Conservation (phyloP, 108 stramenopile species). For the Chaetoceros muelleri region DNA sequence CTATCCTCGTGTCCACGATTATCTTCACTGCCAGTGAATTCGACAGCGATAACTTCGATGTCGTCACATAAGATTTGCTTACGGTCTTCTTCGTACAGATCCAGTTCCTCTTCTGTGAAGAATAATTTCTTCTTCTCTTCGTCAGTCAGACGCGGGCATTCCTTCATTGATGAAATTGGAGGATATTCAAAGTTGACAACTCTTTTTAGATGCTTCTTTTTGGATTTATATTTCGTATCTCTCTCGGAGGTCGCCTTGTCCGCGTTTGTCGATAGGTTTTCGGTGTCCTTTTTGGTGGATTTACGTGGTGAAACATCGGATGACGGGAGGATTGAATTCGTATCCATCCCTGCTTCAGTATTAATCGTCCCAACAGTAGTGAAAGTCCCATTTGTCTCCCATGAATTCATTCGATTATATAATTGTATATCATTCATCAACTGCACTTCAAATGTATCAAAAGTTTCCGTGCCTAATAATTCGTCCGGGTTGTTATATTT, state of each 20-base stretch:
- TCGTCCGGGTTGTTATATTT: no score
- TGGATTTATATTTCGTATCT: not conserved
- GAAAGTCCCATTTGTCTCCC: not conserved
- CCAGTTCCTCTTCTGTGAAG: constrained; percentile 68
- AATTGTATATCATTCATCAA: not conserved
- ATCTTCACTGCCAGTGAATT: constrained; percentile 2
- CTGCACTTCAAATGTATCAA: not conserved
- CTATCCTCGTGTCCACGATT: no score
- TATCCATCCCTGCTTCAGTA: no score
- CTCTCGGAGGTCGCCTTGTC: not conserved
- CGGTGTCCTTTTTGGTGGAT: no score
- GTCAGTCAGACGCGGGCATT: constrained; percentile 47
- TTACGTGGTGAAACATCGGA: no score
- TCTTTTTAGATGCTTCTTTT: constrained; percentile 3
- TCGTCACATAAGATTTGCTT: constrained; percentile 60
- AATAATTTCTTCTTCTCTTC: constrained; percentile 53
- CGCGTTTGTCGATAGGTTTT: no score
- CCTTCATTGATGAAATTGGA: constrained; percentile 52
- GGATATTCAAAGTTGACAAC: constrained; percentile 73
- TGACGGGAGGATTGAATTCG: no score
- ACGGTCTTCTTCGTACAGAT: constrained; percentile 70
- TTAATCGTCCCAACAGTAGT: not conserved
- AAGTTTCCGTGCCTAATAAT: not conserved
- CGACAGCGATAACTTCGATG: constrained; percentile 65
- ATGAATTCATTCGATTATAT: not conserved